Conservation (phyloP, 306 rosid genomes). For the Pterocarpus santalinus region DNA sequence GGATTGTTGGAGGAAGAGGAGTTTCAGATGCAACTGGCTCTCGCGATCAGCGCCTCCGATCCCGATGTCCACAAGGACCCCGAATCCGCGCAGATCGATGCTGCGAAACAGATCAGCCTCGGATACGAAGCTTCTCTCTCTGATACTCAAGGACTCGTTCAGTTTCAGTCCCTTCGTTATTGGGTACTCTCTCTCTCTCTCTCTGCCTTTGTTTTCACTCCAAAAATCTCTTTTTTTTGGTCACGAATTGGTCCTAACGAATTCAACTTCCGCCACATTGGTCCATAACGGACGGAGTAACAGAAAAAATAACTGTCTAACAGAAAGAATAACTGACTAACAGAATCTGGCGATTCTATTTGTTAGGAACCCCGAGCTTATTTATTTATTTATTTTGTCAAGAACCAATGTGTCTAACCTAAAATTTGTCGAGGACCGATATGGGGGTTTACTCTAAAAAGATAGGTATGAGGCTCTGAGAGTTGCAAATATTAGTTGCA, state of each 20-base stretch:
- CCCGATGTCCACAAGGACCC: constrained; percentile 75
- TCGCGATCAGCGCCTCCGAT: constrained; percentile 98
- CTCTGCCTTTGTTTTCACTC: neutral
- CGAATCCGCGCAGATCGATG: constrained; percentile 98
- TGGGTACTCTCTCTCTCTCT: constrained; percentile 59
- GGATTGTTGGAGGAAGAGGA: constrained; percentile 93
- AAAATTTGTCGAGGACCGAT: too few species aligned
- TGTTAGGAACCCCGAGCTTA: too few species aligned
- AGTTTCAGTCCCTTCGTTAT: constrained; percentile 81
- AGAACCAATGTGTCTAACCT: too few species aligned
- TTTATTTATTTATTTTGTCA: too few species aligned
- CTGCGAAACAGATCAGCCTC: constrained; percentile 98
- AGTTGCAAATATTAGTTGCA: neutral
- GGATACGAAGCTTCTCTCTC: constrained; percentile 68
- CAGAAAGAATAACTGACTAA: too few species aligned
- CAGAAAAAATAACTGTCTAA: neutral
- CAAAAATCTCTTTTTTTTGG: too few species aligned
- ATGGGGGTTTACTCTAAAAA: too few species aligned
- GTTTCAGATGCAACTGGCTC: constrained; percentile 95
- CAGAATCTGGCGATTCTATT: too few species aligned
- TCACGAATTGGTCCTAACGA: neutral
- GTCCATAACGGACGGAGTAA: neutral
- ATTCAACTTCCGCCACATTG: neutral
- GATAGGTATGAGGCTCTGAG: too few species aligned
- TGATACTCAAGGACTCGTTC: constrained; percentile 63